phyloP scores from a whole-genome alignment of 495 filamentous ascomycete genomes.

The Xylaria curta region DNA sequence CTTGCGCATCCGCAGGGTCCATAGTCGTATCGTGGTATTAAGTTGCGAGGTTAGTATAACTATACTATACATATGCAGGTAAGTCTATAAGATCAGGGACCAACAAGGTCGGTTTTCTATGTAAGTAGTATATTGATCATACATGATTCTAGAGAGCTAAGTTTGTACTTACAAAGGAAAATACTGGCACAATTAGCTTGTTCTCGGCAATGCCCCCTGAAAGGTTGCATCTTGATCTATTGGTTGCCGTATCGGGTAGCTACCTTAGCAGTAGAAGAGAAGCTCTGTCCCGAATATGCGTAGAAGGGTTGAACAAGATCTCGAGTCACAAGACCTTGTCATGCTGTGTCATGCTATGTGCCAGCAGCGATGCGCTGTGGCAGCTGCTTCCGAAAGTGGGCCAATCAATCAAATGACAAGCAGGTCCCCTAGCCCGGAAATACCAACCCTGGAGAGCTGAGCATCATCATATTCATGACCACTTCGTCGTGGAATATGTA shows the following conservation, averaged over 20 bases:
- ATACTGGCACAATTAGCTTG: background rate
- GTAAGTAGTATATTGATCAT: too few relatives aligned
- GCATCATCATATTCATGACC: background rate
- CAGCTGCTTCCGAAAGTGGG: background rate
- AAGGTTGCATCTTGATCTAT: too few relatives aligned
- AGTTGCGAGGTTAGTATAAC: background rate
- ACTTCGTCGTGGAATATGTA: constrained; percentile 4
- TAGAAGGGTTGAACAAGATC: background rate
- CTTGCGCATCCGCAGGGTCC: background rate
- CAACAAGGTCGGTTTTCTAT: too few relatives aligned
- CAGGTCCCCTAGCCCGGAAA: background rate
- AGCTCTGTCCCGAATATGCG: background rate
- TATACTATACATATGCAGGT: background rate
- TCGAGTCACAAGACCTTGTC: background rate
- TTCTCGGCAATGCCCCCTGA: background rate
- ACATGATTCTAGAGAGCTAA: too few relatives aligned
- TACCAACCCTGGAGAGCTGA: background rate
- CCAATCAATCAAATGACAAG: background rate
- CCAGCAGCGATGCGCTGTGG: background rate
- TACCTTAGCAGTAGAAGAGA: background rate
- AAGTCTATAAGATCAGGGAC: background rate
- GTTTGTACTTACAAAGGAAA: too few relatives aligned
- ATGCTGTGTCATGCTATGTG: too few relatives aligned
- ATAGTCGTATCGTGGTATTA: background rate
- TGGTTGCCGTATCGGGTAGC: background rate